These are phyloP conservation scores for Pachyrhizus erosus DNA, from an alignment of 306 rosid species.

Conservation along the genomic window DNA sequence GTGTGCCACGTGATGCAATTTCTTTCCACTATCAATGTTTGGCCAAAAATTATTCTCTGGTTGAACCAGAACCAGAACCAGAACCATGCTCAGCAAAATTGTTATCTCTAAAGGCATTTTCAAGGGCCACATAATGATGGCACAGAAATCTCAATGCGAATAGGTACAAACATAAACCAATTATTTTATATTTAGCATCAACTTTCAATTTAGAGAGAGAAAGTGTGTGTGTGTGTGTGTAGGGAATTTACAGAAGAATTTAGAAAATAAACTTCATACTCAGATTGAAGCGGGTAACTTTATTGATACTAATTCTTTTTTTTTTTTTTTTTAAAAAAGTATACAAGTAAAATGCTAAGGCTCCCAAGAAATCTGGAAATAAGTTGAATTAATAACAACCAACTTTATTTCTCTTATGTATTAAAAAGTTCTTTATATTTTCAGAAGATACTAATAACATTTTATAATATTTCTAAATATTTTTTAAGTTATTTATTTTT, in stretches of 20 bases:
- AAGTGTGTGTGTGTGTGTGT: neutral
- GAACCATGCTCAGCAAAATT: neutral
- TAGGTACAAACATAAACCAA: constrained; percentile 27
- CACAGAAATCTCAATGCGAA: constrained; percentile 10
- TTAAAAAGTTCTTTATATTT: too few species aligned
- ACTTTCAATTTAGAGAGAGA: constrained; percentile 1
- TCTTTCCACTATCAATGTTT: constrained; percentile 19
- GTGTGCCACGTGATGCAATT: constrained; percentile 27
- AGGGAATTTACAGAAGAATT: neutral
- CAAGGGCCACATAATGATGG: constrained; percentile 30
- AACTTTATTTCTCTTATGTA: too few species aligned
- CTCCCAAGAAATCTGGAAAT: too few species aligned
- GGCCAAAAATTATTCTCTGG: constrained; percentile 26
- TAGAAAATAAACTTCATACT: neutral
- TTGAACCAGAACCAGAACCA: constrained; percentile 4
- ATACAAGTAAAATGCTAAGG: too few species aligned
- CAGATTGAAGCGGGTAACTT: neutral
- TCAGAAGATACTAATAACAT: too few species aligned
- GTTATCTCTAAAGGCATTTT: neutral
- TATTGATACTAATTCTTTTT: neutral
- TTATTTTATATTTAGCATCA: constrained; percentile 4
- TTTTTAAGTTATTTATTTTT: too few species aligned
- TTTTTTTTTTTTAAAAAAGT: too few species aligned
- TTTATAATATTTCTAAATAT: too few species aligned
- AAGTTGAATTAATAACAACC: too few species aligned